phyloP scores from a whole-genome alignment of 106 monocot genomes.

The Apostasia ramifera region DNA sequence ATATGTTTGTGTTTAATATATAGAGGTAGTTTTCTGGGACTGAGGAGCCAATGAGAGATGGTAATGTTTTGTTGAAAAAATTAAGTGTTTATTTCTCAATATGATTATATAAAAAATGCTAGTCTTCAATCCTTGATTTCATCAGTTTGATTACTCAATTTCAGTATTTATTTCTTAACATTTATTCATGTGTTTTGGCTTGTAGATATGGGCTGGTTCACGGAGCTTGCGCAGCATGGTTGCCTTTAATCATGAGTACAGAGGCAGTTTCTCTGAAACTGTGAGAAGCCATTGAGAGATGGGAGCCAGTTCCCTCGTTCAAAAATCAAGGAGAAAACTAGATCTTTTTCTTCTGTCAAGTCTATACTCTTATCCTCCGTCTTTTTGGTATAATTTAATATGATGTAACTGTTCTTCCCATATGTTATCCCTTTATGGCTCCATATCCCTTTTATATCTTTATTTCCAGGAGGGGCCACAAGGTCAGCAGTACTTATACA shows the following conservation, averaged over 20 bases:
- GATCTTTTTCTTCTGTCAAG: background rate
- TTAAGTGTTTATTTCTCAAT: too few relatives aligned
- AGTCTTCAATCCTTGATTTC: too few relatives aligned
- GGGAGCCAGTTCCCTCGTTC: background rate
- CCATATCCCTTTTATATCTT: background rate
- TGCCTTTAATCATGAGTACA: background rate
- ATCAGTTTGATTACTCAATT: too few relatives aligned
- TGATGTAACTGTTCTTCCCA: background rate
- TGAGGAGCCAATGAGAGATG: too few relatives aligned
- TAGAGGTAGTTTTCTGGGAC: too few relatives aligned
- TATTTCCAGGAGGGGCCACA: background rate
- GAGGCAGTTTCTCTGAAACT: background rate
- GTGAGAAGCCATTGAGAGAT: background rate
- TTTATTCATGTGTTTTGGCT: too few relatives aligned
- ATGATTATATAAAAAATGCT: too few relatives aligned
- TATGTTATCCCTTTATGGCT: background rate
- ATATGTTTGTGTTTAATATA: too few relatives aligned
- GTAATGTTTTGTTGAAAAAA: too few relatives aligned
- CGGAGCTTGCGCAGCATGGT: too few relatives aligned
- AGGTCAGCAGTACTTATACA: background rate
- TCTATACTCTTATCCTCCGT: background rate
- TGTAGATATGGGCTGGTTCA: too few relatives aligned
- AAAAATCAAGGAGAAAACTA: background rate
- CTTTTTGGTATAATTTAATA: background rate
- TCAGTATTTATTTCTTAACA: too few relatives aligned